phyloP scores from a whole-genome alignment of 805 yeast genomes.

The Citeromyces nyonsensis region DNA sequence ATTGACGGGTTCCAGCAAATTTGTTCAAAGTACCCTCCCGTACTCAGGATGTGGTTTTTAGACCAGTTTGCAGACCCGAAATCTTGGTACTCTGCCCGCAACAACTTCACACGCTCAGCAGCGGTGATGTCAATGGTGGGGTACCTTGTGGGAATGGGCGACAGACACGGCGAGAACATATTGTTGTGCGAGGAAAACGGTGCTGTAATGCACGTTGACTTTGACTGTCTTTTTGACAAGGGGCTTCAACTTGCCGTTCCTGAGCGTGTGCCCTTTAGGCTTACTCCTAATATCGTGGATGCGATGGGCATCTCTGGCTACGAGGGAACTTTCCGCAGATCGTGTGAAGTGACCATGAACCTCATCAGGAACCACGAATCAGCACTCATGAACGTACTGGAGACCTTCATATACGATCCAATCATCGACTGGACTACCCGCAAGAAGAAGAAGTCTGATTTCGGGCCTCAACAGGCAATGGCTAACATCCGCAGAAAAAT shows the following conservation, averaged over 20 bases:
- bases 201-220: conserved; percentile 81
- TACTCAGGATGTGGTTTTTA: conserved; percentile 75
- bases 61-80: conserved; percentile 84
- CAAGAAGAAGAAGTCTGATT: conserved; percentile 20
- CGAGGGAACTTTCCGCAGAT: conserved; percentile 77
- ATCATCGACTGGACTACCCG: conserved; percentile 58
- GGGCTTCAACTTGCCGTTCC: conserved; percentile 63
- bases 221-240: conserved; percentile 91
- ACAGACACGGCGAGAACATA: conserved; percentile 89
- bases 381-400: conserved; percentile 76
- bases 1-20: conserved; percentile 18
- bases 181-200: conserved; percentile 63
- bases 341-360: conserved; percentile 72
- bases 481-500: conserved; percentile 63
- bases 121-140: conserved; percentile 99
- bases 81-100: conserved; percentile 73
- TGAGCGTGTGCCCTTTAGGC: conserved; percentile 86
- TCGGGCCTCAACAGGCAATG: conserved; percentile 52
- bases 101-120: conserved; percentile 56
- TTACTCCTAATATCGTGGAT: conserved; percentile 79
- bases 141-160: conserved; percentile 86
- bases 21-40: conserved; percentile 36
- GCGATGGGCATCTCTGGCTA: conserved; percentile 77
- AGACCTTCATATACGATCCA: conserved; percentile 87
- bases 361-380: conserved; percentile 69